A percentile compares a stretch with the other conserved stretches of the same genome.
Conservation (phyloP, 345 rosid genomes). For the Angophora floribunda region DNA sequence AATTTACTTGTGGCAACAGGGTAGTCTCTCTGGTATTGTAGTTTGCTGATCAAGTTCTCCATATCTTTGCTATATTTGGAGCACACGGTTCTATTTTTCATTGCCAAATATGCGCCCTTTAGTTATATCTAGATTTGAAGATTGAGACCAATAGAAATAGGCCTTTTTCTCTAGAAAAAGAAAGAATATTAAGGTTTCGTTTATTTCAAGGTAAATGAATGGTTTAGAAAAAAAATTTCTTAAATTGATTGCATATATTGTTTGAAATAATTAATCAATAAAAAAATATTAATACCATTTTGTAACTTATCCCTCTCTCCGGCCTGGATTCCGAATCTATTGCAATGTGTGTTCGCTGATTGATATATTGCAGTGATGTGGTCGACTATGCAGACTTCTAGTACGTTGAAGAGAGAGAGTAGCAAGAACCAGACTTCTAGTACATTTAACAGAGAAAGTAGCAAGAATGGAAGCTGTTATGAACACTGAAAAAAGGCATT, state of each 20-base stretch:
- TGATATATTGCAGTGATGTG: not conserved
- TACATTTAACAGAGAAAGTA: not conserved
- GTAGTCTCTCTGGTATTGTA: slow-evolving; percentile 2
- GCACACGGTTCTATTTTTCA: not conserved
- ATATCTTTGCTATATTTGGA: not conserved
- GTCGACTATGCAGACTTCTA: not conserved
- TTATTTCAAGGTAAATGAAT: too few relatives aligned
- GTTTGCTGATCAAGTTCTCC: not conserved
- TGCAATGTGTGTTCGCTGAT: not conserved
- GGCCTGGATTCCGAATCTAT: not conserved
- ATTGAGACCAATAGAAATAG: not conserved
- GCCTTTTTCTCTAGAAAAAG: not conserved
- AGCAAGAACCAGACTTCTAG: not conserved
- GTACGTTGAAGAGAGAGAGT: not conserved
- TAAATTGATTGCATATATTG: too few relatives aligned
- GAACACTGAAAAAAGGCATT: not conserved
- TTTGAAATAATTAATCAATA: too few relatives aligned
- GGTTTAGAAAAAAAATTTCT: too few relatives aligned
- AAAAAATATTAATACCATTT: not conserved
- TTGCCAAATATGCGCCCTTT: not conserved
- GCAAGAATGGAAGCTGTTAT: not conserved
- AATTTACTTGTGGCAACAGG: slow-evolving; percentile 14
- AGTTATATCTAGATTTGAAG: not conserved
- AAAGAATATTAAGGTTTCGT: not conserved
- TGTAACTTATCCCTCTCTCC: not conserved